A percentile compares a stretch with the other conserved stretches of the same genome.
Evolutionary conservation across 1,284 basidiomycete species (phyloP).

Genomic region (Malassezia japonica): DNA sequence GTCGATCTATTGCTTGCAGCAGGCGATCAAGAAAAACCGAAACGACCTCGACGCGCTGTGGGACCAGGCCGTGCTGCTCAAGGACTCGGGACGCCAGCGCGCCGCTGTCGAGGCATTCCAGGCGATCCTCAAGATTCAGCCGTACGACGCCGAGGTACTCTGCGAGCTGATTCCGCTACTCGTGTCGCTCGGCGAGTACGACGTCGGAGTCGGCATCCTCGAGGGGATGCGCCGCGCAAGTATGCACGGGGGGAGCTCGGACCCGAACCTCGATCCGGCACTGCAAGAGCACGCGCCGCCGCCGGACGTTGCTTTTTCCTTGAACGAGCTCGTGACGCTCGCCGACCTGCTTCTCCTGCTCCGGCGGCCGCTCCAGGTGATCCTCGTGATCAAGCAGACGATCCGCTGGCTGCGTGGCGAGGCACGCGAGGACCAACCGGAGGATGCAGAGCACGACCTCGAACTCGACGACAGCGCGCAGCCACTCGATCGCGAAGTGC

Average conservation of each 20-base stretch:
- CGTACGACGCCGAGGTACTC: conserved; percentile 71
- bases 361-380: conserved; percentile 61
- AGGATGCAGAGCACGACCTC: conserved; percentile 62
- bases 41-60: conserved; percentile 74
- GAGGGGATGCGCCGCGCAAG: conserved; percentile 57
- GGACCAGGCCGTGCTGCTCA: conserved; percentile 76
- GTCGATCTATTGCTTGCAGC: conserved; percentile 81
- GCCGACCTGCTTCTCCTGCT: conserved; percentile 71
- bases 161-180: conserved; percentile 70
- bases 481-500: conserved; percentile 68
- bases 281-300: background rate
- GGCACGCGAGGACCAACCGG: conserved; percentile 66
- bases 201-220: conserved; percentile 59
- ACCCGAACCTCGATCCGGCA: conserved; percentile 17
- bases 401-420: conserved; percentile 82
- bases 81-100: conserved; percentile 62
- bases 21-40: conserved; percentile 69
- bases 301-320: conserved; percentile 22
- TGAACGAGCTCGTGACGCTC: conserved; percentile 58
- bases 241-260: conserved; percentile 24
- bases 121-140: conserved; percentile 64
- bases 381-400: conserved; percentile 64
- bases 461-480: conserved; percentile 62
- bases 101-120: conserved; percentile 70
- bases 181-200: conserved; percentile 60